Evolutionary conservation across 108 stramenopile species (phyloP).

Genomic region (Phaeodactylum tricornutum): DNA sequence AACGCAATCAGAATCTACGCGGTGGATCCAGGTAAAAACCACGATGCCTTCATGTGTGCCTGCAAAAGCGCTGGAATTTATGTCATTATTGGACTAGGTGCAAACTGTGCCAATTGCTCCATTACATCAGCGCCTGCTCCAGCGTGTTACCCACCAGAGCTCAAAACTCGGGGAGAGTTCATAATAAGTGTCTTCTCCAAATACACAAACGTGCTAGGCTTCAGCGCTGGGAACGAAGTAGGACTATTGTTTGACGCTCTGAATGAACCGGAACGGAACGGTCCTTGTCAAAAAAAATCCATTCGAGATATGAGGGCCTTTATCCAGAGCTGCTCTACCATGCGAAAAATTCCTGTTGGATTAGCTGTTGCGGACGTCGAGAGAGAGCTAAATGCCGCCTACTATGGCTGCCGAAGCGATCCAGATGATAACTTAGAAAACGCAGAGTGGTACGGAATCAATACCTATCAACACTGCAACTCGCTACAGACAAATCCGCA

Average conservation of each 20-base stretch:
- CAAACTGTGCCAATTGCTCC: slow-evolving; percentile 22
- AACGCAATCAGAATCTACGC: slow-evolving; percentile 34
- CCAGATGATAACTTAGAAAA: slow-evolving; percentile 22
- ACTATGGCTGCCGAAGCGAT: slow-evolving; percentile 28
- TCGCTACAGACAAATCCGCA: slow-evolving; percentile 1
- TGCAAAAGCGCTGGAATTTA: slow-evolving; percentile 33
- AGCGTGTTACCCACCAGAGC: slow-evolving; percentile 19
- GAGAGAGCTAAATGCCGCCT: slow-evolving; percentile 5
- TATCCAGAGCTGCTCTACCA: slow-evolving; percentile 8
- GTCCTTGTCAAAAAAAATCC: slow-evolving; percentile 37
- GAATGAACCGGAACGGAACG: slow-evolving; percentile 12
- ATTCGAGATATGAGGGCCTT: slow-evolving; percentile 31
- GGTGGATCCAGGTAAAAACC: slow-evolving; percentile 26
- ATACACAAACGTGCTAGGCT: slow-evolving; percentile 27
- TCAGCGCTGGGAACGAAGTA: slow-evolving; percentile 39
- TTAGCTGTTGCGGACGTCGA: slow-evolving; percentile 16
- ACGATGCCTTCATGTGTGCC: slow-evolving; percentile 41
- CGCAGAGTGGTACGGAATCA: slow-evolving; percentile 38
- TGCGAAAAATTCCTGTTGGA: slow-evolving; percentile 27
- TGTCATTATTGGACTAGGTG: slow-evolving; percentile 21
- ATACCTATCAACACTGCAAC: slow-evolving; percentile 29
- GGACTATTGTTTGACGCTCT: slow-evolving; percentile 15
- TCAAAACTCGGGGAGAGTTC: slow-evolving; percentile 28
- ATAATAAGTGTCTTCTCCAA: slow-evolving; percentile 31
- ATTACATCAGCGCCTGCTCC: slow-evolving; percentile 21